These are phyloP conservation scores for Talaromyces sp. DNA, from an alignment of 2,329 filamentous ascomycete species.

Conservation along the genomic window DNA sequence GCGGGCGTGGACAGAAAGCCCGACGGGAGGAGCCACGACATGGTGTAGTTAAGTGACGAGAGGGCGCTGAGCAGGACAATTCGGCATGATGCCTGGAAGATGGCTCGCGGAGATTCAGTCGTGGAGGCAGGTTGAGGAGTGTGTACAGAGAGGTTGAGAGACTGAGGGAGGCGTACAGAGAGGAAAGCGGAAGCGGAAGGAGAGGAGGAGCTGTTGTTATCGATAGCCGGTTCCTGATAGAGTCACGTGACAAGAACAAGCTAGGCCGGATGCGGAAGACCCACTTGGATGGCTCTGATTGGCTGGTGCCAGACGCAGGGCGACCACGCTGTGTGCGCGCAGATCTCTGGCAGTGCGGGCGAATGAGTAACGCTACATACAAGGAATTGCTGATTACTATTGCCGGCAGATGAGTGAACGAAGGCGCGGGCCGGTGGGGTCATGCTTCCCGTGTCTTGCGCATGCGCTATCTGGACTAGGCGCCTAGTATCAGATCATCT, in stretches of 20 bases:
- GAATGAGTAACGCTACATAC: too few relatives aligned
- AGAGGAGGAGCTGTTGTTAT: background rate
- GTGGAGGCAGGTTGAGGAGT: background rate
- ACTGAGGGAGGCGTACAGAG: background rate
- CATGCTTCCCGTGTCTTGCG: background rate
- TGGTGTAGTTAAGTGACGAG: background rate
- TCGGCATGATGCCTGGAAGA: background rate
- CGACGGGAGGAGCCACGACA: background rate
- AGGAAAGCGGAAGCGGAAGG: background rate
- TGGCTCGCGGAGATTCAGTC: background rate
- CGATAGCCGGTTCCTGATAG: background rate
- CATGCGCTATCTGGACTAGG: background rate
- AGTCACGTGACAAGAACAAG: background rate
- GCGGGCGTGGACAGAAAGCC: conserved; percentile 7
- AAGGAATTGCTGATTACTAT: background rate
- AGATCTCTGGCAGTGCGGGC: background rate
- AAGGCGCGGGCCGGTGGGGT: background rate
- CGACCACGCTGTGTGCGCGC: background rate
- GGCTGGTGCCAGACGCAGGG: background rate
- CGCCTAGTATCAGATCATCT: background rate
- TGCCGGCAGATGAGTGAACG: background rate
- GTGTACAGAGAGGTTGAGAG: too few relatives aligned
- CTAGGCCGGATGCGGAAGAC: background rate
- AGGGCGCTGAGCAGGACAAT: background rate
- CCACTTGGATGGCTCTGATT: background rate